Conservation (phyloP, 2,329 filamentous ascomycete genomes). For the Pseudogymnoascus sp. region DNA sequence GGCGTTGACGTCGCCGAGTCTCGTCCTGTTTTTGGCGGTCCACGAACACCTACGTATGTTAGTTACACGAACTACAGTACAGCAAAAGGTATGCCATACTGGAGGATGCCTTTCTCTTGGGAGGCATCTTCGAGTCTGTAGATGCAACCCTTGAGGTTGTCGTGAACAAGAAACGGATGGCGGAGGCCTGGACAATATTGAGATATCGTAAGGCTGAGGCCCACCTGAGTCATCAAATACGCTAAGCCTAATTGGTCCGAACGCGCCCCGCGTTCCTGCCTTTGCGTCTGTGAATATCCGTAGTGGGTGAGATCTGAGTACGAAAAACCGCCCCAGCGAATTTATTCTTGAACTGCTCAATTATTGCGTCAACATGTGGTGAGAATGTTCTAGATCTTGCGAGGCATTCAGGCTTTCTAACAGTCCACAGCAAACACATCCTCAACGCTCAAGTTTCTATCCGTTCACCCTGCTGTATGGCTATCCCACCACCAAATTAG, state of each 20-base stretch:
- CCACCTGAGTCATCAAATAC: constrained; percentile 6
- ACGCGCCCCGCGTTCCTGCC: constrained; percentile 2
- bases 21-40: constrained; percentile 47
- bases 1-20: constrained; percentile 53
- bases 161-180: background rate
- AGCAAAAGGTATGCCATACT: constrained; percentile 34
- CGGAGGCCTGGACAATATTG: background rate
- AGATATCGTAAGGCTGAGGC: constrained; percentile 7
- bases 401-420: background rate
- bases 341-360: background rate
- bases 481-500: background rate
- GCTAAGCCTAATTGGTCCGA: background rate
- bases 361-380: constrained; percentile 7
- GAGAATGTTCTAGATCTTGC: constrained; percentile 1
- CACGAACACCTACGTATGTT: constrained; percentile 37
- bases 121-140: constrained; percentile 47
- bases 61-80: constrained; percentile 25
- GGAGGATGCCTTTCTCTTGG: constrained; percentile 61
- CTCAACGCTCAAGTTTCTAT: constrained; percentile 97
- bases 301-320: background rate
- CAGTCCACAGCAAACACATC: constrained; percentile 73
- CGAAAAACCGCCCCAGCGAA: background rate
- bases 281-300: constrained; percentile 1
- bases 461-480: constrained; percentile 87
- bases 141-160: constrained; percentile 8